Evolutionary conservation across 257 asterid genomes (phyloP).

Genomic region (Ajuga chamaepitys): DNA sequence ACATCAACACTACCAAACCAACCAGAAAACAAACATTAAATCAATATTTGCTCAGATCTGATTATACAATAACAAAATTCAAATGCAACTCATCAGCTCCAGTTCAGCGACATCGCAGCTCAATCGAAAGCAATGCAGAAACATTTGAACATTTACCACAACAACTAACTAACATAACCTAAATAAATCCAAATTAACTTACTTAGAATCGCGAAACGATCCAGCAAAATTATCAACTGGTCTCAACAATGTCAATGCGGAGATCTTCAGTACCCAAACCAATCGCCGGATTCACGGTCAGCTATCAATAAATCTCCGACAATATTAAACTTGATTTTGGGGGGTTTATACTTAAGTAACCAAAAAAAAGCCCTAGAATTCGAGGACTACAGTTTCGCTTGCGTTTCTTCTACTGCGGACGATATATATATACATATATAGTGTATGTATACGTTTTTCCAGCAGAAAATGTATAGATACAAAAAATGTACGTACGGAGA

Average conservation of each 20-base stretch:
- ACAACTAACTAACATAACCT: not conserved
- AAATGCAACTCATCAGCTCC: conserved; percentile 21
- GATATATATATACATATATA: not conserved
- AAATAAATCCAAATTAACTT: not conserved
- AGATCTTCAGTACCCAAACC: conserved; percentile 42
- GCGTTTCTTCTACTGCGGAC: not conserved
- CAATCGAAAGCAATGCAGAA: conserved; percentile 9
- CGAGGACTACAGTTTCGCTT: not conserved
- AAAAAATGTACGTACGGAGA: conserved; percentile 20
- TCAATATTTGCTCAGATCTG: conserved; percentile 49
- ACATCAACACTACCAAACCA: not conserved
- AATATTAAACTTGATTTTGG: not conserved
- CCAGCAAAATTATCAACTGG: conserved; percentile 31
- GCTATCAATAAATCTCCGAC: not conserved
- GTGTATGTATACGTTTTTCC: not conserved
- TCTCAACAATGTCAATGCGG: conserved; percentile 33
- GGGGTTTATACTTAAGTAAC: not conserved
- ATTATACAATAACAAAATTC: conserved; percentile 13
- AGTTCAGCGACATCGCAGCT: conserved; percentile 16
- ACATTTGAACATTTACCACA: not conserved
- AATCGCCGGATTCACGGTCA: conserved; percentile 38
- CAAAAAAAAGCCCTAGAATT: conserved; percentile 3
- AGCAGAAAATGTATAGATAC: not conserved
- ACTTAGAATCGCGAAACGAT: conserved; percentile 19
- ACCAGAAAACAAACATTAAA: conserved; percentile 1